These are phyloP conservation scores for Penicillium daleae DNA, from an alignment of 495 filamentous ascomycete species.

Conservation along the genomic window DNA sequence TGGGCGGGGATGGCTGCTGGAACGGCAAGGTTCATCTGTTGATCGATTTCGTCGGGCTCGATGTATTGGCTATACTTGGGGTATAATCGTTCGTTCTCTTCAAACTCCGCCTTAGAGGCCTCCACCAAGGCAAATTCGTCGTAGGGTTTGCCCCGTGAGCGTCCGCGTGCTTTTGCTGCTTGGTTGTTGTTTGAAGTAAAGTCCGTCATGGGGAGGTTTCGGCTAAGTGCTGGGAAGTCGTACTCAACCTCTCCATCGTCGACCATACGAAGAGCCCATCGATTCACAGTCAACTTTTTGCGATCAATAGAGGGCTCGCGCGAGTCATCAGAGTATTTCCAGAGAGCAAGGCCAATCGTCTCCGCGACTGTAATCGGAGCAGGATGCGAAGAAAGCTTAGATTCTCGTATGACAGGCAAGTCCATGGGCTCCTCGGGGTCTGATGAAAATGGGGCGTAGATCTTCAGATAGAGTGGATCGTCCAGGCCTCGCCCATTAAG, in stretches of 20 bases:
- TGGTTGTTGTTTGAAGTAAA: conserved; percentile 92
- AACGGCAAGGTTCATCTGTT: conserved; percentile 46
- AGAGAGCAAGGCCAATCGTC: conserved; percentile 86
- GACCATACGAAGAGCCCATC: conserved; percentile 92
- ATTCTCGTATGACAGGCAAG: conserved; percentile 74
- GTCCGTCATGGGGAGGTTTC: conserved; percentile 76
- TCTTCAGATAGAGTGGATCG: conserved; percentile 80
- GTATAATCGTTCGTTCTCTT: conserved; percentile 75
- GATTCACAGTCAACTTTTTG: conserved; percentile 80
- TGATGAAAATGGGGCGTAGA: conserved; percentile 83
- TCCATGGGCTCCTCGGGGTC: conserved; percentile 72
- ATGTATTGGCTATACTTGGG: conserved; percentile 69
- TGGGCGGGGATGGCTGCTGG: conserved; percentile 35
- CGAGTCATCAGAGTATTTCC: conserved; percentile 83
- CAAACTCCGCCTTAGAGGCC: conserved; percentile 74
- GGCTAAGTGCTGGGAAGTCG: conserved; percentile 86
- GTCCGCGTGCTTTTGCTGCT: conserved; percentile 60
- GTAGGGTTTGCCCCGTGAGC: conserved; percentile 80
- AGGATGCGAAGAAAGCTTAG: conserved; percentile 68
- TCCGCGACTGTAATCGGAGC: conserved; percentile 82
- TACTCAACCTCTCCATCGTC: conserved; percentile 95
- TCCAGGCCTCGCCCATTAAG: conserved; percentile 83
- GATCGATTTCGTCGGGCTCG: conserved; percentile 44
- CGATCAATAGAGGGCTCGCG: conserved; percentile 69
- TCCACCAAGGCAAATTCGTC: conserved; percentile 92